Conservation (phyloP, 2,329 filamentous ascomycete genomes). For the Teratosphaeria pseudoeucalypti region DNA sequence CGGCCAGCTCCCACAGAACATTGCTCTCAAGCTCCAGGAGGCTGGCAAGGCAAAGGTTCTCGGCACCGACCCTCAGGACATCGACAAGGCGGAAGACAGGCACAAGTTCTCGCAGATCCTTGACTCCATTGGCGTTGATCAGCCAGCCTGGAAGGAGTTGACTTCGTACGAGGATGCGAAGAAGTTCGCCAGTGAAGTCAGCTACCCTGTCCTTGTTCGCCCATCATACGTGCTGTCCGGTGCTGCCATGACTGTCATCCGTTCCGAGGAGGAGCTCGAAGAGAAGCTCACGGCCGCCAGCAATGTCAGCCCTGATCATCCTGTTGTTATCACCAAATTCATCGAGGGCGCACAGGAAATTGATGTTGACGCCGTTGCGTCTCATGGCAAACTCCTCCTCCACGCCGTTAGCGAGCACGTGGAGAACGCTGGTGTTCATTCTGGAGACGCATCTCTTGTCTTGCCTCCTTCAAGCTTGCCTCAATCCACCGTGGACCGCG, state of each 20-base stretch:
- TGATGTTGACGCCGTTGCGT: constrained; percentile 87
- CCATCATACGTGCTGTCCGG: constrained; percentile 94
- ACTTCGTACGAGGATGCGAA: constrained; percentile 83
- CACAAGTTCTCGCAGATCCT: constrained; percentile 98
- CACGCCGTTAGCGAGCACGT: constrained; percentile 94
- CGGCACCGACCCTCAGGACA: constrained; percentile 85
- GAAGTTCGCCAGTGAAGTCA: constrained; percentile 71
- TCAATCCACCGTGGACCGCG: constrained; percentile 63
- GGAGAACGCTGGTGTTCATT: constrained; percentile 95
- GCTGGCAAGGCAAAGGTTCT: constrained; percentile 81
- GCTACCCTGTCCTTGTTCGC: constrained; percentile 89
- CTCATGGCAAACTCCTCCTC: constrained; percentile 72
- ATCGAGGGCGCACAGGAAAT: constrained; percentile 96
- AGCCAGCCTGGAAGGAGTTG: constrained; percentile 96
- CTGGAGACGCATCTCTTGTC: constrained; percentile 89
- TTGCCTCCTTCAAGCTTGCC: constrained; percentile 78
- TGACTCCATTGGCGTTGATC: constrained; percentile 91
- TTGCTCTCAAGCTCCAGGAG: constrained; percentile 87
- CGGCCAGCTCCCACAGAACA: constrained; percentile 94
- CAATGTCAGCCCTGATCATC: constrained; percentile 88
- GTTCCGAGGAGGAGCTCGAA: constrained; percentile 76
- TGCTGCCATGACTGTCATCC: constrained; percentile 96
- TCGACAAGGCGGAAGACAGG: constrained; percentile 95
- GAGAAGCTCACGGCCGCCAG: constrained; percentile 88
- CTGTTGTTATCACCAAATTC: constrained; percentile 96